phyloP scores from a whole-genome alignment of 106 monocot genomes.

The Dioscorea zingiberensis region DNA sequence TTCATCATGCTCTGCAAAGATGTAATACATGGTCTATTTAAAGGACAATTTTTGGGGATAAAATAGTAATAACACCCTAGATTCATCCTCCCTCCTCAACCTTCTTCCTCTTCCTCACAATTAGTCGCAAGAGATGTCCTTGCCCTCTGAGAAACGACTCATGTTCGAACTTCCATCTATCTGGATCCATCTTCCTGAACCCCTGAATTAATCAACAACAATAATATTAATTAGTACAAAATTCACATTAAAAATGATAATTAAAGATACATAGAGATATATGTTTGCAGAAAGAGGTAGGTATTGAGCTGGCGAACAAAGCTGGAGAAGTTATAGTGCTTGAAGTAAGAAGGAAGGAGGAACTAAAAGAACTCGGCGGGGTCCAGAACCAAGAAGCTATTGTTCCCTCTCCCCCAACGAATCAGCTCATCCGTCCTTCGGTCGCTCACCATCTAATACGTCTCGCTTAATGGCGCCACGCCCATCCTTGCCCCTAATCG shows the following conservation, averaged over 20 bases:
- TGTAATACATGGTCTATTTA: no score
- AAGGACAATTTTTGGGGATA: no score
- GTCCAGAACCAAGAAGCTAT: constrained; percentile 58
- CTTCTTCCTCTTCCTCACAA: constrained; percentile 37
- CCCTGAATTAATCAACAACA: constrained; percentile 29
- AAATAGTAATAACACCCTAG: no score
- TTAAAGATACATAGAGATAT: no score
- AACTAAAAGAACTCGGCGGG: constrained; percentile 41
- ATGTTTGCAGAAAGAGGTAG: constrained; percentile 24
- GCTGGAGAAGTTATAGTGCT: constrained; percentile 96
- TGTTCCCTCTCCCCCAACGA: constrained; percentile 42
- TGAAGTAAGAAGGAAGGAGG: constrained; percentile 77
- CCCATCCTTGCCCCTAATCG: constrained; percentile 1
- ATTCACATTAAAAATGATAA: no score
- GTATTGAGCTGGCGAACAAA: constrained; percentile 83
- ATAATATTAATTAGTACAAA: no score
- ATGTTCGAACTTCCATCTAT: constrained; percentile 76
- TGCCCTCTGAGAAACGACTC: constrained; percentile 60
- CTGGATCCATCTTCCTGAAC: constrained; percentile 73
- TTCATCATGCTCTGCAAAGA: no score
- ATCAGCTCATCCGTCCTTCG: constrained; percentile 33
- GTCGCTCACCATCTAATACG: constrained; percentile 53
- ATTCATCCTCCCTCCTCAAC: neutral
- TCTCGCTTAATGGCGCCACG: constrained; percentile 45
- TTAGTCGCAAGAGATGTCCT: constrained; percentile 39